Evolutionary conservation across 164 flowering plant species (phyloP), one percentile per base, ranked within the genome.

Genomic region (Berberis thunbergii): DNA sequence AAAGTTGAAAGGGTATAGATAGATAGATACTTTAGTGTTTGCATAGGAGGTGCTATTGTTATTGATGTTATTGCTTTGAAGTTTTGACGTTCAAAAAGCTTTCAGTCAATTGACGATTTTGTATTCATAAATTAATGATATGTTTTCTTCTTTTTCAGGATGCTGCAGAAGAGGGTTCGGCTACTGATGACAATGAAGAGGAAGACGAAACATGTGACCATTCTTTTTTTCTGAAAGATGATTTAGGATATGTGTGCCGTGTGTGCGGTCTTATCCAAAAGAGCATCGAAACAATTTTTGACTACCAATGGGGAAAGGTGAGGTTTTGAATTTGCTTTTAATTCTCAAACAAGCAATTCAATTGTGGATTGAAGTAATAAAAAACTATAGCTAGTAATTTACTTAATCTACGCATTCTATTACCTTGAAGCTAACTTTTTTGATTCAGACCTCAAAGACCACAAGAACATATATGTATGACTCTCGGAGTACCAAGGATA

Each of bases 391-490:
- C 10, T 3, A 52, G 55, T 52, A 7, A 2, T 26, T 52, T 3
- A 52, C 13, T 52, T 52, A 10, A 1, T 26, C n/a, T 3, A 7
- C 12, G n/a, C 43, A 50, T 39, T 39, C 39, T 41, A 13, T 41
- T 60, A 44, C 10, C 4, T 58, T 63, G 61, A 45, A 7, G 41
- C 11, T 61, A 42, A 42, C 48, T 49, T 53, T 63, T 48, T 6
- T 63, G 65, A 13, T 40, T 57, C 7, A 90, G 98, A 77, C 48
- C n/a, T 63, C 83, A 67, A 86, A 68, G 79, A 78, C 68, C 39
- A 70, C 82, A 11, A 64, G 87, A 66, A 84, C 84, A 26, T 86
- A 86, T 69, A 45, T 61, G n/a, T 72, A 68, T 70, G 86, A 83
- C 38, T 64, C 76, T 58, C 79, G 76, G 49, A 57, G 65, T 64